These are phyloP conservation scores for Oryza rufipogon DNA, from an alignment of 176 grass and related monocot genomes.

Conservation along the genomic window DNA sequence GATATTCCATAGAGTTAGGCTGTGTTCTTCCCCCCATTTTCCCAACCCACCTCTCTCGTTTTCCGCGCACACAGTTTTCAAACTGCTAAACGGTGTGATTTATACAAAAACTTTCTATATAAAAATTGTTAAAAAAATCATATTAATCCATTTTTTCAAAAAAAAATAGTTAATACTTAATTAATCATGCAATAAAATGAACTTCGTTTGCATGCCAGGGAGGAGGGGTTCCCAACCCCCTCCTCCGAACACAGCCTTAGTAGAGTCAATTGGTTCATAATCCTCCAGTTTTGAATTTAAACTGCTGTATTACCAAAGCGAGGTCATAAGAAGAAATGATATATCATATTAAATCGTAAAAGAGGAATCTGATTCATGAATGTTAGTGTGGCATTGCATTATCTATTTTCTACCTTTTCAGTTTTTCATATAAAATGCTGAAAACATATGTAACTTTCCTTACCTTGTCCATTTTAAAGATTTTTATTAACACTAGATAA, in stretches of 20 bases:
- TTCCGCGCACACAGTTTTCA: too few relatives aligned
- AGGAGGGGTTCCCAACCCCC: too few relatives aligned
- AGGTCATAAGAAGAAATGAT: conserved; percentile 22
- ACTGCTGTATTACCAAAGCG: neutral
- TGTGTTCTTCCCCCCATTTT: too few relatives aligned
- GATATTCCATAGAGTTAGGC: conserved; percentile 12
- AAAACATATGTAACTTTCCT: neutral
- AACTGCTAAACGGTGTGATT: too few relatives aligned
- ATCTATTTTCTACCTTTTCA: neutral
- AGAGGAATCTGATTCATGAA: conserved; percentile 15
- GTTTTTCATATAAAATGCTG: conserved; percentile 12
- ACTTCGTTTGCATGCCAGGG: too few relatives aligned
- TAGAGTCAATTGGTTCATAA: neutral
- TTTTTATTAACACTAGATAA: neutral
- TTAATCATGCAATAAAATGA: too few relatives aligned
- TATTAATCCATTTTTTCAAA: too few relatives aligned
- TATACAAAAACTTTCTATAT: too few relatives aligned
- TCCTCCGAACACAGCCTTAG: too few relatives aligned
- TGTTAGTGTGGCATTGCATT: neutral
- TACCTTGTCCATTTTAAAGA: neutral
- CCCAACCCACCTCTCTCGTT: too few relatives aligned
- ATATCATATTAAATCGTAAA: conserved; percentile 11
- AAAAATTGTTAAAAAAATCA: too few relatives aligned
- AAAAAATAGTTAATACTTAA: too few relatives aligned
- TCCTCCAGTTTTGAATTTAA: conserved; percentile 1